Evolutionary conservation across 768 basidiomycete genomes (phyloP).

Genomic region (Psilocybe subaeruginosa): DNA sequence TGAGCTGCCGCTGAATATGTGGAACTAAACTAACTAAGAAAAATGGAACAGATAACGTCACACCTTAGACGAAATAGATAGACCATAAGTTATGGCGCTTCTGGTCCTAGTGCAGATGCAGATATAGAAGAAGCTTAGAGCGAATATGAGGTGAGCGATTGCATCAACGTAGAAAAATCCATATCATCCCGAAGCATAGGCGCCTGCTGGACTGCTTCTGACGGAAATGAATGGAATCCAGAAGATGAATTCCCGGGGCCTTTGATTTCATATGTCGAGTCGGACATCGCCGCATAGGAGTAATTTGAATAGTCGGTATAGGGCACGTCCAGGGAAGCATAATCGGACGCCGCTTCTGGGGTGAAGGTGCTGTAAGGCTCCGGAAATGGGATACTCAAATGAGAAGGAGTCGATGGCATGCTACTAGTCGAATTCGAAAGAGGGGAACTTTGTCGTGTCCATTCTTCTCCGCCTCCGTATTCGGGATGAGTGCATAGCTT

Average conservation of each 20-base stretch:
- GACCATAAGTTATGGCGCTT: conserved; percentile 3
- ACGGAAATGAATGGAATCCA: conserved; percentile 26
- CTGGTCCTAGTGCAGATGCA: background rate
- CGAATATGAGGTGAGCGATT: conserved; percentile 31
- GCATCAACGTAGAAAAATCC: conserved; percentile 39
- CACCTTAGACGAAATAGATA: conserved; percentile 1
- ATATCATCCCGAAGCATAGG: conserved; percentile 31
- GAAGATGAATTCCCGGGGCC: conserved; percentile 19
- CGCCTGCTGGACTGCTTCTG: conserved; percentile 17
- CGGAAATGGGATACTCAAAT: conserved; percentile 28
- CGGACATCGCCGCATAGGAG: conserved; percentile 22
- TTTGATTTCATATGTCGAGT: conserved; percentile 20
- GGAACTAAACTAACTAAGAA: background rate
- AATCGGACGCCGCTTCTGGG: conserved; percentile 29
- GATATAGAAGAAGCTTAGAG: conserved; percentile 19
- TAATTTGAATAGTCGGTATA: conserved; percentile 25
- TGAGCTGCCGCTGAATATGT: background rate
- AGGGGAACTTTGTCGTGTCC: conserved; percentile 48
- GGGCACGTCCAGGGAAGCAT: conserved; percentile 25
- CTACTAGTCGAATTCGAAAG: conserved; percentile 36
- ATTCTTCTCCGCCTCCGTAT: conserved; percentile 38
- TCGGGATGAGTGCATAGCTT: conserved; percentile 38
- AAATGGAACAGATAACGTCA: background rate
- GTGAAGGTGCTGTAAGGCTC: conserved; percentile 28
- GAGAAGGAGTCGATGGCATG: conserved; percentile 44